phyloP scores from a whole-genome alignment of 2,329 filamentous ascomycete species.

The Colletotrichum scovillei region DNA sequence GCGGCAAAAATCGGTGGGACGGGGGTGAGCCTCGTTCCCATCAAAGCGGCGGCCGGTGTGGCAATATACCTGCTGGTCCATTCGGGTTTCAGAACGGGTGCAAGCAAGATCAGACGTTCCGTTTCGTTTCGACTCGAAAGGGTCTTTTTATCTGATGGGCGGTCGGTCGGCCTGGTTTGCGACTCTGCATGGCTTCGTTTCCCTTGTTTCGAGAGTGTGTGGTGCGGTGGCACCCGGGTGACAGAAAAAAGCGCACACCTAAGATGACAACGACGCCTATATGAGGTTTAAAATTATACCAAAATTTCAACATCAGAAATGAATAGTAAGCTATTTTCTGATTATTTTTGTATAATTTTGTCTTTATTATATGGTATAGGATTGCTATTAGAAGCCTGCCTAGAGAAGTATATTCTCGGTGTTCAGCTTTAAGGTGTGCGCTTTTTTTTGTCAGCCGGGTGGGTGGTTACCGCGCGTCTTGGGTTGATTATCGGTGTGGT shows the following conservation, averaged over 20 bases:
- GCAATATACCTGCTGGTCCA: background rate
- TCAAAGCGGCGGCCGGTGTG: background rate
- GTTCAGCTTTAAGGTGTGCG: no score
- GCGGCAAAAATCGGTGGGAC: background rate
- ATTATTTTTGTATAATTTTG: no score
- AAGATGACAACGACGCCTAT: no score
- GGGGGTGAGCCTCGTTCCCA: conserved; percentile 17
- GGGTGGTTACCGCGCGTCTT: background rate
- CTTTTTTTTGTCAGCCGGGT: no score
- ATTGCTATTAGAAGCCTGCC: no score
- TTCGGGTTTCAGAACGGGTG: conserved; percentile 12
- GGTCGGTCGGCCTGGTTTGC: background rate
- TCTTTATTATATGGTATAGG: no score
- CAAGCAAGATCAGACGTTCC: background rate
- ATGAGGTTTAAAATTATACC: no score
- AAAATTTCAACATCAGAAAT: no score
- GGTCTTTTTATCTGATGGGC: background rate
- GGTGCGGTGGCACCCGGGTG: no score
- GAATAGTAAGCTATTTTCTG: no score
- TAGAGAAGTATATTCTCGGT: no score
- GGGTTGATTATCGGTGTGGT: background rate
- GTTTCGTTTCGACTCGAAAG: conserved; percentile 13
- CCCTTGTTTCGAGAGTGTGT: conserved; percentile 11
- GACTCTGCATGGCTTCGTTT: background rate
- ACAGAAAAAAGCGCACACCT: no score